phyloP scores from a whole-genome alignment of 108 stramenopile genomes.

The Thalassiosira profunda region DNA sequence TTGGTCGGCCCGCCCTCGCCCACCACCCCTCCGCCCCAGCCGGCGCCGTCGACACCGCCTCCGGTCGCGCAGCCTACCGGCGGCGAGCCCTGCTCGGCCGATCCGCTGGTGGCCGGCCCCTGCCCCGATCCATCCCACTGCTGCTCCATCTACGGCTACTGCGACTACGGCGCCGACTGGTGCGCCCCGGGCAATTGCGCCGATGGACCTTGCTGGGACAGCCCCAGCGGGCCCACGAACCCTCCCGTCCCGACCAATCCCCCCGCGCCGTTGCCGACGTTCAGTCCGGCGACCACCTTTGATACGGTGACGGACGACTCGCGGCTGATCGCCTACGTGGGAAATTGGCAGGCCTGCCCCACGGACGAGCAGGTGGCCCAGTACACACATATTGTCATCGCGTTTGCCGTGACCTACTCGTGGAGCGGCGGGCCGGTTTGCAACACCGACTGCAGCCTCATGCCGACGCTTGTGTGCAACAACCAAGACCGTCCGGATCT shows the following conservation, averaged over 20 bases:
- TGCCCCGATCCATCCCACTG: too few species aligned
- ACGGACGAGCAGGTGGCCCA: slow-evolving; percentile 45
- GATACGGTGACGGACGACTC: slow-evolving; percentile 29
- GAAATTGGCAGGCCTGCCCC: slow-evolving; percentile 70
- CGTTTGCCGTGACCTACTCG: slow-evolving; percentile 59
- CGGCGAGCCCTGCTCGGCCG: too few species aligned
- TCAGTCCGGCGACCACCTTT: slow-evolving; percentile 8
- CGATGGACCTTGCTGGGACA: too few species aligned
- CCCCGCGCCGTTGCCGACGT: slow-evolving; percentile 13
- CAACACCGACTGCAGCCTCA: slow-evolving; percentile 44
- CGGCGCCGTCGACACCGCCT: too few species aligned
- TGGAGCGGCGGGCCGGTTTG: slow-evolving; percentile 50
- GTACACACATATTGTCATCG: slow-evolving; percentile 67
- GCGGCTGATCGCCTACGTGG: slow-evolving; percentile 64
- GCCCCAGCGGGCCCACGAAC: too few species aligned
- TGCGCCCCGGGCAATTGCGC: too few species aligned
- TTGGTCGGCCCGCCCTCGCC: too few species aligned
- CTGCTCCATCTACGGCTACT: too few species aligned
- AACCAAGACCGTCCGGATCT: slow-evolving; percentile 40
- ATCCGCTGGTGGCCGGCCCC: too few species aligned
- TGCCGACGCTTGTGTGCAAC: slow-evolving; percentile 39
- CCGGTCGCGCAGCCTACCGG: too few species aligned
- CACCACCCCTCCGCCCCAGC: too few species aligned
- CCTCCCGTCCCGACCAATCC: neutral
- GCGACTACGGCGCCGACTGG: too few species aligned